Conservation (phyloP, 2,329 filamentous ascomycete species). For the Trichoderma hamatum region DNA sequence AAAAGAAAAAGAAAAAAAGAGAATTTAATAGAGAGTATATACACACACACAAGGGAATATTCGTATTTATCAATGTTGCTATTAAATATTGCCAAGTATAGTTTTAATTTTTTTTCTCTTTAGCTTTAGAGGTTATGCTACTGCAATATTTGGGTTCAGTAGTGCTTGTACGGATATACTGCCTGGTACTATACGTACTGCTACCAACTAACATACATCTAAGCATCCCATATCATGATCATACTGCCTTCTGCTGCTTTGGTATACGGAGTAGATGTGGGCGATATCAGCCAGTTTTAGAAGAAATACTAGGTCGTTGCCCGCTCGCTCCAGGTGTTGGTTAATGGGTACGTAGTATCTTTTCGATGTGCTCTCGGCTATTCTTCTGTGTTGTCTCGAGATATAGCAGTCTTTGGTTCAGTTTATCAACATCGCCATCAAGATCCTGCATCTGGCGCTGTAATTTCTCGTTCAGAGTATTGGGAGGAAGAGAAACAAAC, state of each 20-base stretch:
- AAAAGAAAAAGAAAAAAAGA: too few relatives aligned
- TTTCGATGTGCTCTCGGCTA: slow-evolving; percentile 85
- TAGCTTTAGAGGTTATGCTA: not conserved
- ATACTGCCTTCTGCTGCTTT: not conserved
- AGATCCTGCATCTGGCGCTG: slow-evolving; percentile 73
- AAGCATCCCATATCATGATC: not conserved
- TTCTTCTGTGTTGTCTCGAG: slow-evolving; percentile 96
- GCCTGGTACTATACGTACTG: not conserved
- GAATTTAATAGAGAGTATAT: too few relatives aligned
- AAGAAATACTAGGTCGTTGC: not conserved
- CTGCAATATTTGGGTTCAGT: not conserved
- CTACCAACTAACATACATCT: not conserved
- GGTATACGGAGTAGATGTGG: not conserved
- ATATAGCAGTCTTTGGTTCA: slow-evolving; percentile 89
- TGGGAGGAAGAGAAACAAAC: slow-evolving; percentile 81
- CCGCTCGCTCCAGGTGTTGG: not conserved
- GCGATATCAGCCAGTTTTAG: not conserved
- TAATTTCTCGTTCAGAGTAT: slow-evolving; percentile 75
- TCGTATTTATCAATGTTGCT: too few relatives aligned
- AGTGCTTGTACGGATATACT: not conserved
- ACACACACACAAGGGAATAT: not conserved
- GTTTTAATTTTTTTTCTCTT: not conserved
- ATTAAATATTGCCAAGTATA: too few relatives aligned
- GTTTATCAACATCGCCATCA: slow-evolving; percentile 74
- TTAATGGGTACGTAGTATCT: slow-evolving; percentile 65